These are phyloP conservation scores for Solanum gracilifrons DNA, from an alignment of 257 asterid genomes.

Conservation along the genomic window DNA sequence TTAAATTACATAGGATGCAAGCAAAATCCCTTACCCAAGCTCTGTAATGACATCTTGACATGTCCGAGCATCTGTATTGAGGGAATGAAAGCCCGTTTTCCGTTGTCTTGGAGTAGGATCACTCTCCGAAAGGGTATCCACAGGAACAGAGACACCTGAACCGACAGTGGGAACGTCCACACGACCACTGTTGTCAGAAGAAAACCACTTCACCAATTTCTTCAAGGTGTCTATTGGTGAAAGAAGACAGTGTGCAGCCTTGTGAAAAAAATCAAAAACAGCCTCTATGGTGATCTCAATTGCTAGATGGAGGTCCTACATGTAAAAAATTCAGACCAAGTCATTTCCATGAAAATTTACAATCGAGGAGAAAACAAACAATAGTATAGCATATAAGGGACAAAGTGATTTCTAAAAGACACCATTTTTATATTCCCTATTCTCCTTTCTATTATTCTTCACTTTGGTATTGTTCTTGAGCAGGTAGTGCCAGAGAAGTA, in stretches of 20 bases:
- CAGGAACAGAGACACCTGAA: constrained; percentile 30
- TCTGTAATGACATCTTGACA: constrained; percentile 93
- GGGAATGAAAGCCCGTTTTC: constrained; percentile 39
- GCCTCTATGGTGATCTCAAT: constrained; percentile 74
- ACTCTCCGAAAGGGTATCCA: constrained; percentile 45
- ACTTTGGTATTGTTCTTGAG: background rate
- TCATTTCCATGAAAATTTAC: background rate
- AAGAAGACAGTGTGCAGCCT: constrained; percentile 67
- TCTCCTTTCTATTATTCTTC: background rate
- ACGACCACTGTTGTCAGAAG: constrained; percentile 18
- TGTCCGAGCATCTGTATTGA: constrained; percentile 96
- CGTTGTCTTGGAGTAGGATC: constrained; percentile 65
- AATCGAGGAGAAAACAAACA: background rate
- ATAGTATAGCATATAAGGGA: background rate
- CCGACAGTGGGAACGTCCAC: constrained; percentile 25
- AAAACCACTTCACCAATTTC: constrained; percentile 44
- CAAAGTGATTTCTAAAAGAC: background rate
- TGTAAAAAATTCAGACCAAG: constrained; percentile 1
- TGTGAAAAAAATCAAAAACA: constrained; percentile 66
- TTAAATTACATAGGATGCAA: background rate
- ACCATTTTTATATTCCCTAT: background rate
- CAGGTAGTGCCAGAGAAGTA: background rate
- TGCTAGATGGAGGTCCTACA: constrained; percentile 87
- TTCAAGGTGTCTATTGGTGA: constrained; percentile 61
- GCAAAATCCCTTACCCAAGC: constrained; percentile 60